phyloP scores from a whole-genome alignment of 139 green algal genomes.

The Coelastrella sp. region DNA sequence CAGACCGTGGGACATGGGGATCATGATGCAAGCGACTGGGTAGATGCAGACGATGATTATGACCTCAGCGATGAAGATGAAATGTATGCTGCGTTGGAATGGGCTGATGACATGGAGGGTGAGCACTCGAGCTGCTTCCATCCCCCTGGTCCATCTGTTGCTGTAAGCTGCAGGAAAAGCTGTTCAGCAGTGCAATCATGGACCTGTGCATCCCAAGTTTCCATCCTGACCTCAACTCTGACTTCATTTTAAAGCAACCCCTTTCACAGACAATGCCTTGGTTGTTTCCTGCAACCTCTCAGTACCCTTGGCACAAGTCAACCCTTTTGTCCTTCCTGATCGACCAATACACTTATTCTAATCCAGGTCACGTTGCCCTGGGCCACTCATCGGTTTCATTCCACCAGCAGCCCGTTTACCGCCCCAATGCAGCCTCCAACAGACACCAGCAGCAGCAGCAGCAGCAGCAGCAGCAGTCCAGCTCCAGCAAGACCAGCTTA shows the following conservation, averaged over 20 bases:
- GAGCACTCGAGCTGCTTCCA: not conserved
- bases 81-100: slow-evolving; percentile 75
- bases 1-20: slow-evolving; percentile 39
- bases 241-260: no score
- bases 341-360: no score
- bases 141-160: not conserved
- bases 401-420: slow-evolving; percentile 25
- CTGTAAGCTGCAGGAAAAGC: no score
- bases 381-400: slow-evolving; percentile 45
- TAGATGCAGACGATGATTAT: slow-evolving; percentile 59
- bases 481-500: slow-evolving; percentile 30
- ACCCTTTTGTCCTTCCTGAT: no score
- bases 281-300: not conserved
- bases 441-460: slow-evolving; percentile 34
- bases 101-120: slow-evolving; percentile 81
- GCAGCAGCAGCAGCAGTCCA: slow-evolving; percentile 22
- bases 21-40: slow-evolving; percentile 36
- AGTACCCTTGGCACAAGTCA: no score
- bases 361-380: slow-evolving; percentile 32
- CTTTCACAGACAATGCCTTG: not conserved
- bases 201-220: no score
- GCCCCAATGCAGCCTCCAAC: slow-evolving; percentile 23
- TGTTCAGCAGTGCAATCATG: no score
- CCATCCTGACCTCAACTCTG: no score
- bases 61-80: slow-evolving; percentile 69